Evolutionary conservation across 1,139 yeast species (phyloP), one percentile per base, ranked within the genome.

Genomic region (Yamadazyma trypodendri): DNA sequence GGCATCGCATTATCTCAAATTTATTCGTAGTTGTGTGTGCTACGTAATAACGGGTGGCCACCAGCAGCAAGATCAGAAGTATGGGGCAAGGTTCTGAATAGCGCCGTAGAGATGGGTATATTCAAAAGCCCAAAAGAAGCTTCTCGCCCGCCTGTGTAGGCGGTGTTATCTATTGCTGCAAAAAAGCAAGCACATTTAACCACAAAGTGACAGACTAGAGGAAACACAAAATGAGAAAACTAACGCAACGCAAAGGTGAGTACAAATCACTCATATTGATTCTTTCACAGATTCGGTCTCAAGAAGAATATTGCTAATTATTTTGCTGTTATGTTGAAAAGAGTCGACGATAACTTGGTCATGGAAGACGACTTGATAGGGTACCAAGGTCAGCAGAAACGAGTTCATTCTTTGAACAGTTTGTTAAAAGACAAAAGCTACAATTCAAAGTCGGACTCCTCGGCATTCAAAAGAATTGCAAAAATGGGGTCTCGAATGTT

Each of bases 401-500:
- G 50, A 31, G 43, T 46, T 12, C 50, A 48, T 27, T 46, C 51
- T 4, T 29, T 48, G 18, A 48, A 45, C 18, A 48, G 51, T 24
- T 36, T 43, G 5, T 37, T 46, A 15, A 46, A 41, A 18, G 49
- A 46, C 30, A 42, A 45, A 27, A 29, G 42, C 2, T 44, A 37
- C 31, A 38, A 43, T 28, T 28, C 39, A 2, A 37, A 16, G 5
- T 6, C 13, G 5, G 42, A 42, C 22, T n/a, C 31, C 4, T 23
- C 20, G 2, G 29, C 59, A 2, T 37, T 56, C 15, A 51, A 49
- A 40, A 48, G 45, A 30, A 22, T 56, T 2, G 56, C 60, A 1
- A 54, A 41, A 32, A 54, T 49, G 2, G 50, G 55, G 25, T 48
- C 60, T 4, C 49, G 44, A 30, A 42, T 48, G 4, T 41, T 54